A percentile compares a stretch with the other conserved stretches of the same genome.
Conservation (phyloP, 192 early-diverging fungal species). For the Thoreauomyces humboldtii region DNA sequence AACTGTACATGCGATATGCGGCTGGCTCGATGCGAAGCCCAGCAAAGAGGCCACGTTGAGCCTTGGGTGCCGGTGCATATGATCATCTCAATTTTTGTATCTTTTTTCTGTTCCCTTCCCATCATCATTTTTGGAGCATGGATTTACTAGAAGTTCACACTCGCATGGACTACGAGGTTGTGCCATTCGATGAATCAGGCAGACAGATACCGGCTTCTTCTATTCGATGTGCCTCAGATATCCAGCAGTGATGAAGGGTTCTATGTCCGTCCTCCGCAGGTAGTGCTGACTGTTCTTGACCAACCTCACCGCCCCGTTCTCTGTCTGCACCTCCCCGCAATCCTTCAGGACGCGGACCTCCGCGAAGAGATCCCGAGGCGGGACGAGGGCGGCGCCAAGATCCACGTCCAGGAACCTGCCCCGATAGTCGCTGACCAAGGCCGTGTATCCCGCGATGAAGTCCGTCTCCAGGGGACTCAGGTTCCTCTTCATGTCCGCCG, state of each 20-base stretch:
- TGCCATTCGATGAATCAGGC: too few relatives aligned
- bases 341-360: constrained; percentile 85
- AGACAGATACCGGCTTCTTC: too few relatives aligned
- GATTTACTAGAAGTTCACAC: too few relatives aligned
- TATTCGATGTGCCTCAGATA: constrained; percentile 73
- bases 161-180: too few relatives aligned
- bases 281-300: constrained; percentile 82
- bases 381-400: constrained; percentile 70
- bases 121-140: too few relatives aligned
- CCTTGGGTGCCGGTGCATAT: too few relatives aligned
- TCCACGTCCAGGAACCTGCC: constrained; percentile 68
- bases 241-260: constrained; percentile 81
- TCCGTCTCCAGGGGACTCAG: constrained; percentile 56
- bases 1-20: constrained; percentile 30
- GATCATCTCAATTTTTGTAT: neutral
- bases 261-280: constrained; percentile 82
- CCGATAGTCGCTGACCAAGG: constrained; percentile 66
- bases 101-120: too few relatives aligned
- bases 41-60: neutral
- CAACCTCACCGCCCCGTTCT: constrained; percentile 76
- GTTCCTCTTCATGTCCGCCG: constrained; percentile 33
- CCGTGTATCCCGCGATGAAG: constrained; percentile 65
- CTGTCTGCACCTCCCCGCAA: constrained; percentile 86
- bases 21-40: constrained; percentile 13
- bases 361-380: constrained; percentile 90